Conservation (phyloP, 1,284 basidiomycete genomes). For the Boletellus deceptivus region DNA sequence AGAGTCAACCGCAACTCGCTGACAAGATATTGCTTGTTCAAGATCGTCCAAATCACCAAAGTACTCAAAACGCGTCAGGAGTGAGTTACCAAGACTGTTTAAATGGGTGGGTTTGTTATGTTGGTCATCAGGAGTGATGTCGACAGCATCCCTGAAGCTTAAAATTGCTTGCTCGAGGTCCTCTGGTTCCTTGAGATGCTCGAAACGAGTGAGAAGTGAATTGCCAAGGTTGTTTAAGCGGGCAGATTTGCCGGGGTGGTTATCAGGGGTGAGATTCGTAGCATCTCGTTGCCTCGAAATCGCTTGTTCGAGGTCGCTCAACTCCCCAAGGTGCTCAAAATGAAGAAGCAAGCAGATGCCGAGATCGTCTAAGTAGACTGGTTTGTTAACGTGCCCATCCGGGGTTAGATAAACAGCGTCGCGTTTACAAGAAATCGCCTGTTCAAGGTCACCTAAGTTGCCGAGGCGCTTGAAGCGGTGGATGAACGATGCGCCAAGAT, state of each 20-base stretch:
- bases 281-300: not conserved
- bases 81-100: not conserved
- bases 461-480: not conserved
- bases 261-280: not conserved
- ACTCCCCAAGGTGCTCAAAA: not conserved
- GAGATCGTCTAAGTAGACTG: not conserved
- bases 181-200: not conserved
- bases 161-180: slow-evolving; percentile 9
- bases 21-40: not conserved
- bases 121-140: slow-evolving; percentile 1
- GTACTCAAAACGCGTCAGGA: not conserved
- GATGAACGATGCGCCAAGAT: not conserved
- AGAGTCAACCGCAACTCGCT: not conserved
- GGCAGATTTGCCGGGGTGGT: not conserved
- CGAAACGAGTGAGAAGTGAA: not conserved
- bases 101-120: not conserved
- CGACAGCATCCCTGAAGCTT: not conserved
- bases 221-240: not conserved
- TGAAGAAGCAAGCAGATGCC: not conserved
- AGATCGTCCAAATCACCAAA: not conserved
- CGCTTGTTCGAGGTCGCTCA: slow-evolving; percentile 5
- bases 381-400: not conserved
- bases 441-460: not conserved
- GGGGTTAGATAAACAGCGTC: not conserved
- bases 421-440: slow-evolving; percentile 3